Base-by-base conservation (phyloP, 164 flowering plant genomes). In the Liquidambar formosana region DNA sequence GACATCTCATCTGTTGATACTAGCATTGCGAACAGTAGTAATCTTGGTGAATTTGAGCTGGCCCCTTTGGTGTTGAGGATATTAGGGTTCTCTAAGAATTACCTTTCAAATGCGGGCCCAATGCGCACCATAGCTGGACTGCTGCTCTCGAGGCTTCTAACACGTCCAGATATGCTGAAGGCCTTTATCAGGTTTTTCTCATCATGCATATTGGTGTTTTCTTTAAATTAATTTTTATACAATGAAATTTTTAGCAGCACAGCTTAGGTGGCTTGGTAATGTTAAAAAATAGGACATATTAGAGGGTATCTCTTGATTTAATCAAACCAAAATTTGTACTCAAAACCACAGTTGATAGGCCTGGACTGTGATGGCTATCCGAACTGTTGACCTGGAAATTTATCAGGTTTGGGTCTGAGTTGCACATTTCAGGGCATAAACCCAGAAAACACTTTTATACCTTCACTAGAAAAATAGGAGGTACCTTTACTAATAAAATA, bases 151-250 rank as follows among this genome's bases (percentile, higher is more conserved):
- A 91, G 64, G 82, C 94, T 95, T 76, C 77, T 93, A 63, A 88
- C 99, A 1, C 99, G 97, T 19, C 99, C 97, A 48, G 99, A 95
- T 76, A 95, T 93, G 99, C 76, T 81, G 14, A 82, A 70, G 71
- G 96, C 90, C 57, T 91, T 95, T 68, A 69, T 65, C 78, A 91
- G 97, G 99, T 95, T 67, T 69, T 2, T 27, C 13, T 47, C n/a
- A 5, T 49, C 13, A 1, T 25, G 41, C 54, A 19, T 59, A 12
- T 27, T 38, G 45, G 58, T 47, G 2, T 27, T 66, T 51, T 4
- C 38, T 43, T 1, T 44, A 19, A 3, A 0, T 57, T 38, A 12
- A 4, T 48, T 33, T 14, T 0, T 5, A 33, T 33, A 33, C 41
- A 33, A 33, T 33, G 2, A 33, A 33, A 33, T 33, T 33, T 33